phyloP scores from a whole-genome alignment of 352 stramenopile genomes.

The Phytophthora sp. region DNA sequence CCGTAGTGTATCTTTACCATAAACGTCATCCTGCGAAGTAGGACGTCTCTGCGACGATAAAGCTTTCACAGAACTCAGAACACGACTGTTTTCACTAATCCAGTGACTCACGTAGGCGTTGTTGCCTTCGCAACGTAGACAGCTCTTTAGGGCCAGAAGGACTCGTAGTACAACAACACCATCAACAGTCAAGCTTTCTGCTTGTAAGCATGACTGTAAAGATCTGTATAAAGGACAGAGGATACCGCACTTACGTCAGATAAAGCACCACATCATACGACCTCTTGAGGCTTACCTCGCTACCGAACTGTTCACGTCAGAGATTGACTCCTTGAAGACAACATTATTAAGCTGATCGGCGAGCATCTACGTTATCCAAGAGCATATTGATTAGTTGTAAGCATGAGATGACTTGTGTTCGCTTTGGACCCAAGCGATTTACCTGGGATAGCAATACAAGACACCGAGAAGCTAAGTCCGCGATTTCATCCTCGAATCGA shows the following conservation, averaged over 20 bases:
- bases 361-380: constrained; percentile 51
- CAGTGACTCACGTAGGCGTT: constrained; percentile 33
- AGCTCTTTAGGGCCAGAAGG: constrained; percentile 66
- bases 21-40: not conserved
- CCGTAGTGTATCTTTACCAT: not conserved
- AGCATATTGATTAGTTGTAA: not conserved
- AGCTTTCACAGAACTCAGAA: constrained; percentile 29
- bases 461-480: constrained; percentile 57
- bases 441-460: constrained; percentile 73
- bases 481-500: constrained; percentile 14
- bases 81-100: constrained; percentile 29
- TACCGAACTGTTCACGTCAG: constrained; percentile 7
- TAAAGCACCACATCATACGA: no score
- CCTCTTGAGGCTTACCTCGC: constrained; percentile 40
- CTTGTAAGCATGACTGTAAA: constrained; percentile 37
- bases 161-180: constrained; percentile 50
- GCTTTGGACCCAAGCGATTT: no score
- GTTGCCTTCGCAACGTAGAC: constrained; percentile 52
- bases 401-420: not conserved
- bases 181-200: constrained; percentile 1
- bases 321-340: constrained; percentile 38
- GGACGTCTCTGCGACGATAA: constrained; percentile 12
- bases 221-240: no score
- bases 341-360: constrained; percentile 58
- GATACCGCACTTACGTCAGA: no score